Conservation (phyloP, 169 alveolate species). For the Miamiensis avidus region DNA sequence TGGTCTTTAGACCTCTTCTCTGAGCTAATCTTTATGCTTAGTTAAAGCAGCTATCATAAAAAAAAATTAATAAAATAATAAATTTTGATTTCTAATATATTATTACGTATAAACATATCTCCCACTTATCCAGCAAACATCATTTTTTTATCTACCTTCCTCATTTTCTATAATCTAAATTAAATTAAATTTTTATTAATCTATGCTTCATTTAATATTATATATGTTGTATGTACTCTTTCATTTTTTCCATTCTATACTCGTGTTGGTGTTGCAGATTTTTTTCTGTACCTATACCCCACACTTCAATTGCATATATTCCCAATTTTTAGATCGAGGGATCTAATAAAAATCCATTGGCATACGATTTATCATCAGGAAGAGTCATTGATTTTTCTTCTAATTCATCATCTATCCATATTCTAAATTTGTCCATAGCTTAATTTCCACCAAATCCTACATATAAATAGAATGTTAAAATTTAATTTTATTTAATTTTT, state of each 20-base stretch:
- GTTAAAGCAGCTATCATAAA: neutral
- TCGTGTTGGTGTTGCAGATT: constrained; percentile 12
- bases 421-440: constrained; percentile 17
- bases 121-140: constrained; percentile 34
- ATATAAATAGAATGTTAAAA: neutral
- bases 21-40: constrained; percentile 29
- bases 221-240: constrained; percentile 22
- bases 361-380: constrained; percentile 34
- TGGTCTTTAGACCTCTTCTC: constrained; percentile 27
- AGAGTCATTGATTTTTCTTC: constrained; percentile 21
- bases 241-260: constrained; percentile 30
- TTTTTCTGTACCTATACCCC: constrained; percentile 44
- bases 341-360: constrained; percentile 23
- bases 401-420: constrained; percentile 48
- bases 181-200: neutral
- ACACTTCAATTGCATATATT: constrained; percentile 25
- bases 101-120: constrained; percentile 29
- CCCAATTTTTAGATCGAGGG: constrained; percentile 5
- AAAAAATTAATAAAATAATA: neutral
- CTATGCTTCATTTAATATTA: too few species aligned
- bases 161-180: constrained; percentile 31
- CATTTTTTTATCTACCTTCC: constrained; percentile 46
- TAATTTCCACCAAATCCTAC: constrained; percentile 44
- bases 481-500: neutral
- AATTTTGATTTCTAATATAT: neutral